Evolutionary conservation across 495 filamentous ascomycete species (phyloP).

Genomic region (Penicillium longicatenatum): DNA sequence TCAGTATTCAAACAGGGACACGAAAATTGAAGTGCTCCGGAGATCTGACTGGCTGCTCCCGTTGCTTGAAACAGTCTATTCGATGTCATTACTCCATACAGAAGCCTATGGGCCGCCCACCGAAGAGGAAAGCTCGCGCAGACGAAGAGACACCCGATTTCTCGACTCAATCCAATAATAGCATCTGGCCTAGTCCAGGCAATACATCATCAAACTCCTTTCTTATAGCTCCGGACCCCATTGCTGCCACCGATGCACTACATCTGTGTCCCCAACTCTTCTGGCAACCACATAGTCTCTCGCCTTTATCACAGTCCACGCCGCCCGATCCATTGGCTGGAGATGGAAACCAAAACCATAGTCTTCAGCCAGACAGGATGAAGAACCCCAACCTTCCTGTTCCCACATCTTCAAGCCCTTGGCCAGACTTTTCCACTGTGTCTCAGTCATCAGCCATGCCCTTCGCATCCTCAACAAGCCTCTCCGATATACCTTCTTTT

Average conservation of each 20-base stretch:
- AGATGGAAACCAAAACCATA: slow-evolving; percentile 32
- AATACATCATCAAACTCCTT: slow-evolving; percentile 19
- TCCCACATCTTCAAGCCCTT: slow-evolving; percentile 36
- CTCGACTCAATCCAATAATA: slow-evolving; percentile 16
- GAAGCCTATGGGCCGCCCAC: slow-evolving; percentile 51
- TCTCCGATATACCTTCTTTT: slow-evolving; percentile 27
- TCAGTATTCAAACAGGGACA: slow-evolving; percentile 33
- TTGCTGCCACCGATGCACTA: slow-evolving; percentile 18
- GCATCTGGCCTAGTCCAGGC: slow-evolving; percentile 30
- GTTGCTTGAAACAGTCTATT: slow-evolving; percentile 45
- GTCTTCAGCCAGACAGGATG: slow-evolving; percentile 18
- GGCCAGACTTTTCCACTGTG: slow-evolving; percentile 48
- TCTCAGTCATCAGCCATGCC: slow-evolving; percentile 40
- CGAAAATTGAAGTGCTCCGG: slow-evolving; percentile 54
- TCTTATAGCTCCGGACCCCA: slow-evolving; percentile 8
- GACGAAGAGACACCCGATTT: slow-evolving; percentile 30
- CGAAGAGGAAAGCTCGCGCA: slow-evolving; percentile 43
- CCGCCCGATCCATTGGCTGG: slow-evolving; percentile 25
- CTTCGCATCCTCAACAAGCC: slow-evolving; percentile 25
- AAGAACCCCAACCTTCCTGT: slow-evolving; percentile 31
- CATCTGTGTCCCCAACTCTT: slow-evolving; percentile 32
- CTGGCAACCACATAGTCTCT: slow-evolving; percentile 18
- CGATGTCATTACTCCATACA: slow-evolving; percentile 48
- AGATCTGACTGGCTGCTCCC: slow-evolving; percentile 41
- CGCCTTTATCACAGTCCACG: slow-evolving; percentile 19